A percentile compares a stretch with the other conserved stretches of the same genome.
phyloP scores from a whole-genome alignment of 2,329 filamentous ascomycete genomes.

The Lachnellula subtilissima region DNA sequence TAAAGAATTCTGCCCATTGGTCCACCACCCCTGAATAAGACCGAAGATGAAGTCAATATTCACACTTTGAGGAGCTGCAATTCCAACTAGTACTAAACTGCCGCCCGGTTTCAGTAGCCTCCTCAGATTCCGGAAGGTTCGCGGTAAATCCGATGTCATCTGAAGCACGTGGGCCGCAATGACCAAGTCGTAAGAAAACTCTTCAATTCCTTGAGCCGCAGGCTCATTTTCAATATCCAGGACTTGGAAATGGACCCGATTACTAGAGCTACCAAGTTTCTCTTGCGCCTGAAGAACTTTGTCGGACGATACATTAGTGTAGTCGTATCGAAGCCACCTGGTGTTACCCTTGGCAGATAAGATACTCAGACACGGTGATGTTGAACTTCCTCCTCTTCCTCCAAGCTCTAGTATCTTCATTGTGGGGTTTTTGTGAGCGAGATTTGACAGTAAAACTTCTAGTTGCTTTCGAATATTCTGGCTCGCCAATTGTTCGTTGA shows the following conservation, averaged over 20 bases:
- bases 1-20: too few relatives aligned
- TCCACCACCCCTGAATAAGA: too few relatives aligned
- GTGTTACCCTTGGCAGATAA: neutral
- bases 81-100: too few relatives aligned
- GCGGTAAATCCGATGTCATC: too few relatives aligned
- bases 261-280: neutral
- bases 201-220: neutral
- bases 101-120: too few relatives aligned
- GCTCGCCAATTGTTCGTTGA: too few relatives aligned
- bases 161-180: neutral
- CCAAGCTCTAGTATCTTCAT: slow-evolving; percentile 20
- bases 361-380: neutral
- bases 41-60: too few relatives aligned
- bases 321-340: neutral
- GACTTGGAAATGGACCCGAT: neutral
- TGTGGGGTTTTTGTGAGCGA: slow-evolving; percentile 15
- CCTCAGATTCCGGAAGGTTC: too few relatives aligned
- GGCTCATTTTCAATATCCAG: neutral
- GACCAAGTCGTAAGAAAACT: neutral
- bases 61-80: too few relatives aligned
- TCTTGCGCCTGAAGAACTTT: neutral
- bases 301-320: neutral
- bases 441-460: neutral
- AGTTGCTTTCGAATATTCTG: too few relatives aligned
- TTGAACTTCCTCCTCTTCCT: slow-evolving; percentile 12